Base-by-base conservation (phyloP, 441 rosid species). In the Biscutella auriculata region DNA sequence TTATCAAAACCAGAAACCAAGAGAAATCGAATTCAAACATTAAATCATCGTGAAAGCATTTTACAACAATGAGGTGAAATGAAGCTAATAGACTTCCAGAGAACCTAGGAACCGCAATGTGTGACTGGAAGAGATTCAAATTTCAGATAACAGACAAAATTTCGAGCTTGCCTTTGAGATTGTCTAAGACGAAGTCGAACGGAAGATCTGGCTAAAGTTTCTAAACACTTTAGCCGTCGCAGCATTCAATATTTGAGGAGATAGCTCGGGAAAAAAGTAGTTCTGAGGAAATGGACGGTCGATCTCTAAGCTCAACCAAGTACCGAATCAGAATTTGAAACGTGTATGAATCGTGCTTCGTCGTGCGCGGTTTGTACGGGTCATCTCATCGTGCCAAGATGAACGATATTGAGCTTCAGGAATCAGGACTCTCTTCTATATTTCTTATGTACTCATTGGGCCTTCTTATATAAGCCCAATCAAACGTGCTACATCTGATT, bases 281-380 rank as follows among this genome's bases (percentile, higher is more conserved):
- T 26, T 32, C 2, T 27, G 14, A 19, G 48, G 9, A 46, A 39
- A 54, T 41, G 53, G 33, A 53, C 72, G 53, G 47, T 61, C 58
- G n/a, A 50, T 34, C 5, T 47, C 25, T 25, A 13, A 68, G 14
- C 35, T 48, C 10, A 23, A 23, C 13, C n/a, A 26, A 1, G 6
- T 0, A 61, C 0, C 49, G 32, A 26, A 34, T 28, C 5, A 52
- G 0, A 23, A 35, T 0, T 1, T 0, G 5, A 0, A 67, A 68
- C 67, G 63, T 55, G 42, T 68, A 4, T 8, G 10, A 21, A 49
- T 68, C 72, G 72, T 68, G 72, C 63, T 25, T 16, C 42, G 42
- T 55, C 39, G 63, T 68, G 67, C 63, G 63, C 47, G 34, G 51
- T 54, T 53, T 46, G 11, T 40, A 25, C 25, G n/a, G 28, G 6